Conservation (phyloP, 106 monocot species). For the Acorus calamus region DNA sequence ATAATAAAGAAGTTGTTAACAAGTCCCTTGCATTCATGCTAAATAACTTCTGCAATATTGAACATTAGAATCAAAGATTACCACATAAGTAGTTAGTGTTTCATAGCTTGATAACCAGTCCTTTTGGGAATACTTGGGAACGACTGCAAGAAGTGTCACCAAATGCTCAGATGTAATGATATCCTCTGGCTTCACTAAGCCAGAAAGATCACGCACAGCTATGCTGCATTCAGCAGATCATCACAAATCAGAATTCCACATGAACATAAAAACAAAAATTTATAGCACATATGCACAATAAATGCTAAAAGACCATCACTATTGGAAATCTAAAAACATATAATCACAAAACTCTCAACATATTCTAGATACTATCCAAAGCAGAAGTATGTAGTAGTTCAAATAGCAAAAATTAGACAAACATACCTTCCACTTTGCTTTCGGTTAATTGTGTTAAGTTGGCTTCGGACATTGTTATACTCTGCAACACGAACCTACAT, state of each 20-base stretch:
- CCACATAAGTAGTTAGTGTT: constrained; percentile 75
- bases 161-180: constrained; percentile 90
- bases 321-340: not conserved
- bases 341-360: not conserved
- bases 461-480: constrained; percentile 84
- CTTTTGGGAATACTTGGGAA: constrained; percentile 93
- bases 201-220: constrained; percentile 88
- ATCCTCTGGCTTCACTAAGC: constrained; percentile 85
- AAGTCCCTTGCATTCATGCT: too few species aligned
- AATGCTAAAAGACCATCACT: not conserved
- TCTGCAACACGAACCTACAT: constrained; percentile 74
- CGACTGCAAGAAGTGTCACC: constrained; percentile 81
- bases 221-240: constrained; percentile 34
- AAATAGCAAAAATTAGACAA: not conserved
- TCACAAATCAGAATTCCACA: not conserved
- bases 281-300: not conserved
- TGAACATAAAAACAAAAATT: not conserved
- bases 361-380: not conserved
- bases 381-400: not conserved
- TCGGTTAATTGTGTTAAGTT: constrained; percentile 95
- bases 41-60: not conserved
- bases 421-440: constrained; percentile 89
- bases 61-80: constrained; percentile 12
- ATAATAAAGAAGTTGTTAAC: too few species aligned
- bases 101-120: constrained; percentile 93